A percentile compares a stretch with the other conserved stretches of the same genome.
These are phyloP conservation scores for Fusarium continuum DNA, from an alignment of 2,329 filamentous ascomycete species.

Conservation along the genomic window DNA sequence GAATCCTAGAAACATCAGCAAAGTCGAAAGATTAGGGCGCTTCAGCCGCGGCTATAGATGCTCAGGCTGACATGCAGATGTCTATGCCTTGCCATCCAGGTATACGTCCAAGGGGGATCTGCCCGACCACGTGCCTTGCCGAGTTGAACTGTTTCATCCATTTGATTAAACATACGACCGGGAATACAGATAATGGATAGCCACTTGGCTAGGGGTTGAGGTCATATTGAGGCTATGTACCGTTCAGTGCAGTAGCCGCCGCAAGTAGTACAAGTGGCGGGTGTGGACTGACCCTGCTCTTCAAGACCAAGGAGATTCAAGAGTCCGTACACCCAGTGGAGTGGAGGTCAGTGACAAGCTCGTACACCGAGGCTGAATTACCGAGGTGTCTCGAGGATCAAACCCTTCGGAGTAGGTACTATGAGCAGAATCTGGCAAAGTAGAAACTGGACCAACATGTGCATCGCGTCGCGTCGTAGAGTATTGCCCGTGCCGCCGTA, in stretches of 20 bases:
- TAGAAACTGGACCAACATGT: constrained; percentile 13
- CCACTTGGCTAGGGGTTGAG: constrained; percentile 4
- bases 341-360: constrained; percentile 4
- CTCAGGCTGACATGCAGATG: constrained; percentile 5
- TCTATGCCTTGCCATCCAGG: constrained; percentile 5
- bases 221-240: not conserved
- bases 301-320: not conserved
- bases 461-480: constrained; percentile 13
- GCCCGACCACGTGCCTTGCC: constrained; percentile 7
- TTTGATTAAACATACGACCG: not conserved
- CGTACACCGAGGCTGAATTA: not conserved
- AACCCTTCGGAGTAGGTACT: not conserved
- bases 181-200: constrained; percentile 4
- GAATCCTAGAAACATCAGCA: not conserved
- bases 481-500: not conserved
- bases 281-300: not conserved
- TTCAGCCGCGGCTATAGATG: constrained; percentile 3
- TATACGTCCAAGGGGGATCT: not conserved
- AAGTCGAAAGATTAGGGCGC: constrained; percentile 1
- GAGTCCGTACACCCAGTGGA: constrained; percentile 2
- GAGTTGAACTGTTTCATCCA: constrained; percentile 25
- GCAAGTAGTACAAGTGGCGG: not conserved
- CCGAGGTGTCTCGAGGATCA: constrained; percentile 10
- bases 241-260: not conserved
- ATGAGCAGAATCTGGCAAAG: constrained; percentile 1